A percentile compares a stretch with the other conserved stretches of the same genome.
Conservation (phyloP, 2,329 filamentous ascomycete genomes). For the Atkinsonella hypoxylon region DNA sequence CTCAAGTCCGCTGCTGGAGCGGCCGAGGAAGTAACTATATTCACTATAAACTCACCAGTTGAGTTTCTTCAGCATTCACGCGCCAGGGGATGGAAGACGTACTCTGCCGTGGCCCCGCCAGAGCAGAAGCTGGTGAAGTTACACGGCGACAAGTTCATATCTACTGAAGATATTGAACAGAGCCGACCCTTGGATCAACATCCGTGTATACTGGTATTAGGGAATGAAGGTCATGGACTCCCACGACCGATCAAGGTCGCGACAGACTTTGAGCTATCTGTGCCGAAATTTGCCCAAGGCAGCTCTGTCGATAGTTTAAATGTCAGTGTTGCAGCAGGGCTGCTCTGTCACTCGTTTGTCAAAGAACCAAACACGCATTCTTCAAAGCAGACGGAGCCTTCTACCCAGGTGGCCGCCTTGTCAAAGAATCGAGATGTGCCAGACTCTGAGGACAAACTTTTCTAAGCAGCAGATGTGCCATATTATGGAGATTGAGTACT, state of each 20-base stretch:
- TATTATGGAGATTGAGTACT: not conserved
- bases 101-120: slow-evolving; percentile 54
- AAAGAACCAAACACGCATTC: slow-evolving; percentile 16
- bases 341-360: slow-evolving; percentile 62
- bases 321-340: slow-evolving; percentile 74
- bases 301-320: slow-evolving; percentile 78
- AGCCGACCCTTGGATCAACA: slow-evolving; percentile 41
- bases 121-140: slow-evolving; percentile 20
- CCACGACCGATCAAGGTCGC: slow-evolving; percentile 49
- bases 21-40: slow-evolving; percentile 64
- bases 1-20: slow-evolving; percentile 85
- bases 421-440: not conserved
- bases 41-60: slow-evolving; percentile 54
- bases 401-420: not conserved
- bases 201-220: slow-evolving; percentile 71
- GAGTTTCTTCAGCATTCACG: slow-evolving; percentile 60
- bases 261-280: slow-evolving; percentile 54
- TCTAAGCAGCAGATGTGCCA: not conserved
- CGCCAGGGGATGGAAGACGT: slow-evolving; percentile 68
- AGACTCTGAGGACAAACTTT: not conserved
- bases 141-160: slow-evolving; percentile 32
- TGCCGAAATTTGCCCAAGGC: slow-evolving; percentile 42
- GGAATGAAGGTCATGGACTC: slow-evolving; percentile 69
- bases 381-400: not conserved
- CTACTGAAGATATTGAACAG: slow-evolving; percentile 35